These are phyloP conservation scores for Stipa capillata DNA, from an alignment of 176 grass and related monocot species.

Conservation along the genomic window DNA sequence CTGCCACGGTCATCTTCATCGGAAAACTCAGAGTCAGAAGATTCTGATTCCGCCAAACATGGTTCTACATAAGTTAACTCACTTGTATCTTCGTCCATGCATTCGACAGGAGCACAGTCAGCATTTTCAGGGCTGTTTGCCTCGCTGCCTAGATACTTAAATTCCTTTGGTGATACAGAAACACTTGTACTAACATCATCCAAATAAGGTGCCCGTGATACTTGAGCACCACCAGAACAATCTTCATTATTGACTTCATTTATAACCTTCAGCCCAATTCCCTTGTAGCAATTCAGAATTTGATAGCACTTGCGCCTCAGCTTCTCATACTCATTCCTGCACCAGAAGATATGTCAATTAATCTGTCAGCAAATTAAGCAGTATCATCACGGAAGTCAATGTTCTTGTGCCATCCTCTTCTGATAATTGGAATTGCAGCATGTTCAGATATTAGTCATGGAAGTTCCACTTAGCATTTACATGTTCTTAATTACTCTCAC, in stretches of 20 bases:
- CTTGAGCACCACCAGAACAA: slow-evolving; percentile 28
- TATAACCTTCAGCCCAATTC: slow-evolving; percentile 55
- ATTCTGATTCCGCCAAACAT: slow-evolving; percentile 44
- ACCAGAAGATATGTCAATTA: slow-evolving; percentile 1
- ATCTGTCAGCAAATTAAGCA: background rate
- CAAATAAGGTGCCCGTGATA: slow-evolving; percentile 27
- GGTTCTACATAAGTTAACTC: slow-evolving; percentile 29
- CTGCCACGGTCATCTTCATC: slow-evolving; percentile 50
- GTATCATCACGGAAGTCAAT: background rate
- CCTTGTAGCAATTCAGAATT: slow-evolving; percentile 38
- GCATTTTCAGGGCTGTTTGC: slow-evolving; percentile 1
- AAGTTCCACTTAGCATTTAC: background rate
- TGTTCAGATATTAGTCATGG: background rate
- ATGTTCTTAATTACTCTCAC: background rate
- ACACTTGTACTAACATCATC: slow-evolving; percentile 22
- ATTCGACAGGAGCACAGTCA: background rate
- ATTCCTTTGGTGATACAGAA: slow-evolving; percentile 27
- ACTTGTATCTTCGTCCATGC: slow-evolving; percentile 36
- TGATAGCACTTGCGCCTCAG: slow-evolving; percentile 53
- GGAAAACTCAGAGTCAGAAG: slow-evolving; percentile 56
- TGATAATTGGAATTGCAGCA: background rate
- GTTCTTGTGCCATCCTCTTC: background rate
- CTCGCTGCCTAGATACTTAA: slow-evolving; percentile 8
- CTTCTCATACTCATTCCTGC: slow-evolving; percentile 94
- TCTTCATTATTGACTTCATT: slow-evolving; percentile 35